These are phyloP conservation scores for cucumber (Cucumis sativus) DNA, from an alignment of 306 rosid species.

Conservation along the genomic window DNA sequence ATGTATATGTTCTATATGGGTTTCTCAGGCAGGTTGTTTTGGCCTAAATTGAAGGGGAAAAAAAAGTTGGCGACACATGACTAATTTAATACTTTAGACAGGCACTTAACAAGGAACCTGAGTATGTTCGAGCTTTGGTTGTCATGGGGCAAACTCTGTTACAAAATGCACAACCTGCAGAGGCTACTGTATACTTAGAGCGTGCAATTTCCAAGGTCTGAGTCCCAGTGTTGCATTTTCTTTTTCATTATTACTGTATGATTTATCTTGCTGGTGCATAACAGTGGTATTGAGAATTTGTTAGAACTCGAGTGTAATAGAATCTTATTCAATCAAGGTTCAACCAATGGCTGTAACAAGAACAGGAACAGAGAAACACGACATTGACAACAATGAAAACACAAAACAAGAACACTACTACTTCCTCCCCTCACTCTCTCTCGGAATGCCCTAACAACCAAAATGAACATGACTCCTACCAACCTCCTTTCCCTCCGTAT, in stretches of 20 bases:
- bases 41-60: background rate
- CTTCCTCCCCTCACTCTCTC: no score
- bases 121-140: constrained; percentile 49
- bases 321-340: no score
- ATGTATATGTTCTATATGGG: background rate
- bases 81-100: constrained; percentile 28
- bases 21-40: background rate
- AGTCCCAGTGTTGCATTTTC: background rate
- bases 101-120: constrained; percentile 87
- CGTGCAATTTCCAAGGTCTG: constrained; percentile 66
- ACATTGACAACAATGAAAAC: no score
- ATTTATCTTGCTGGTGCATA: background rate
- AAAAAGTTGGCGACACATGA: constrained; percentile 6
- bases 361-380: no score
- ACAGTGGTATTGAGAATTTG: background rate
- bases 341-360: no score
- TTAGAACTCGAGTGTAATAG: no score
- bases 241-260: background rate
- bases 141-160: constrained; percentile 67
- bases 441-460: no score
- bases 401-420: no score
- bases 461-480: no score
- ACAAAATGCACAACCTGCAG: constrained; percentile 44
- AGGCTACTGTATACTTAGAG: constrained; percentile 52
- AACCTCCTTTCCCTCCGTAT: no score